phyloP scores from a whole-genome alignment of 2,329 filamentous ascomycete genomes.

The Dryadomyces sulphureus region DNA sequence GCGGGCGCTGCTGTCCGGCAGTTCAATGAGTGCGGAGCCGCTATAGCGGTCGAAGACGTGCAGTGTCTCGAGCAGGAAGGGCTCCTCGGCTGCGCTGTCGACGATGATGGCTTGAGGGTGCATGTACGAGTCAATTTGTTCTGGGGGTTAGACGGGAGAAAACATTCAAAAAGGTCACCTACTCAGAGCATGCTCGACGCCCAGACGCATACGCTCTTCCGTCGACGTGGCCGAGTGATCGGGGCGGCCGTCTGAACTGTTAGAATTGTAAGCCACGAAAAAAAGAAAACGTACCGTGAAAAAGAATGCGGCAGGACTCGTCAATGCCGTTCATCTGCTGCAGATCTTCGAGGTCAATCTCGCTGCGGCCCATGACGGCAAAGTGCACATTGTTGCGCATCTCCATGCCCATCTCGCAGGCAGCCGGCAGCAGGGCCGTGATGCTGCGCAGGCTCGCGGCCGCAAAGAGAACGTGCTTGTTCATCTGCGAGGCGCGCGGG shows the following conservation, averaged over 20 bases:
- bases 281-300: constrained; percentile 36
- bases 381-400: constrained; percentile 67
- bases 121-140: constrained; percentile 58
- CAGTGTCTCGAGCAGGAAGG: constrained; percentile 49
- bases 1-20: constrained; percentile 49
- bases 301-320: constrained; percentile 48
- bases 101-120: constrained; percentile 64
- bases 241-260: constrained; percentile 52
- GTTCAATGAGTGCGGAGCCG: constrained; percentile 53
- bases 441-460: constrained; percentile 61
- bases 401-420: constrained; percentile 69
- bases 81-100: constrained; percentile 56
- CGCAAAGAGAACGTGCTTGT: constrained; percentile 66
- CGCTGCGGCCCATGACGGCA: constrained; percentile 58
- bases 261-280: neutral
- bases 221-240: constrained; percentile 58
- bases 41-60: constrained; percentile 36
- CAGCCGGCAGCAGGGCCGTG: constrained; percentile 60
- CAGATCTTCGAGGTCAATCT: constrained; percentile 54
- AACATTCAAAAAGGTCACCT: no score
- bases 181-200: constrained; percentile 50
- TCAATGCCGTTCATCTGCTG: constrained; percentile 68
- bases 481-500: constrained; percentile 36
- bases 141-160: no score
- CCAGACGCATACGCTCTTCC: constrained; percentile 51